Conservation (phyloP, 2,329 filamentous ascomycete genomes). For the Juglanconis oblonga region DNA sequence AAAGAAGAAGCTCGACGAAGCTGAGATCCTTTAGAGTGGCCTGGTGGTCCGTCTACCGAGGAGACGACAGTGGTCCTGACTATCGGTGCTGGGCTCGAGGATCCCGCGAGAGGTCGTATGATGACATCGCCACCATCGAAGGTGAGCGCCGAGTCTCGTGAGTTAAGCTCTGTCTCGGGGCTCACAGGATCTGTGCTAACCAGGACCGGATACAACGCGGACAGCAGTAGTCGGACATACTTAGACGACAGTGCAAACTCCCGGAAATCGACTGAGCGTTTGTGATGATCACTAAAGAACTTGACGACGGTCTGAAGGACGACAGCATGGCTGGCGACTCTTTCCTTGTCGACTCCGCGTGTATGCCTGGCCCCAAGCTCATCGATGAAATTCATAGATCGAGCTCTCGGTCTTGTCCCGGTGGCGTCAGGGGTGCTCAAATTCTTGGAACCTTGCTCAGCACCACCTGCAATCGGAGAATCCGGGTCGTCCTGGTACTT, state of each 20-base stretch:
- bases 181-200: conserved; percentile 82
- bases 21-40: conserved; percentile 51
- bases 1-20: conserved; percentile 86
- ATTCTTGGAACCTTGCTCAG: conserved; percentile 23
- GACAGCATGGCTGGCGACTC: conserved; percentile 55
- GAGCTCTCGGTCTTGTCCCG: conserved; percentile 43
- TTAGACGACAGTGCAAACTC: conserved; percentile 79
- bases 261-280: conserved; percentile 72
- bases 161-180: conserved; percentile 83
- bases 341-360: conserved; percentile 42
- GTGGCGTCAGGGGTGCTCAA: conserved; percentile 24
- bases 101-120: conserved; percentile 68
- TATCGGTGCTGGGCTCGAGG: conserved; percentile 62
- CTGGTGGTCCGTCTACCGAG: conserved; percentile 43
- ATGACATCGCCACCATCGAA: conserved; percentile 86
- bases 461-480: conserved; percentile 38
- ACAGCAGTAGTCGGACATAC: conserved; percentile 76
- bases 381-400: conserved; percentile 65
- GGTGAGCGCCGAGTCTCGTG: conserved; percentile 73
- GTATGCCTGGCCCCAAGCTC: conserved; percentile 52
- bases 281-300: conserved; percentile 76
- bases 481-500: conserved; percentile 59
- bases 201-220: conserved; percentile 80
- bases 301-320: conserved; percentile 74
- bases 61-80: conserved; percentile 67